Conservation (phyloP, 2,329 filamentous ascomycete genomes). For the Fusarium haematococcum region DNA sequence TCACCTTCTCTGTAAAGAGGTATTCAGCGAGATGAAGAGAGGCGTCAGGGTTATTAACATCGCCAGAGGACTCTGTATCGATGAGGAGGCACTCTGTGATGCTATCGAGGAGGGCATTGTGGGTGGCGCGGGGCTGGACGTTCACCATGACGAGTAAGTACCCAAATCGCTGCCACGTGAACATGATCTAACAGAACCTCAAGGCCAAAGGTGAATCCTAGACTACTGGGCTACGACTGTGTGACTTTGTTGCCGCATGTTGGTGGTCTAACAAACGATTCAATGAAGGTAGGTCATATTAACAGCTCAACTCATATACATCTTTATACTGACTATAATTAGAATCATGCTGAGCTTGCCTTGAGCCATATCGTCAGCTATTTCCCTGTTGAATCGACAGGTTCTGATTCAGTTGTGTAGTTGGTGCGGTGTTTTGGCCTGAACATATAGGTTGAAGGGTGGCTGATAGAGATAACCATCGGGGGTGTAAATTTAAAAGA, state of each 20-base stretch:
- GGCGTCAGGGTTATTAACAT: neutral
- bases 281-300: neutral
- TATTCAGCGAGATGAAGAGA: neutral
- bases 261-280: neutral
- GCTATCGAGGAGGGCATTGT: neutral
- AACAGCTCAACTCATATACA: neutral
- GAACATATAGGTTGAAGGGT: too few relatives aligned
- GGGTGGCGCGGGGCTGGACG: neutral
- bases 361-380: neutral
- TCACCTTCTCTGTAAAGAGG: neutral
- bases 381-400: neutral
- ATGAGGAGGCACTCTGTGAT: neutral
- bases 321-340: neutral
- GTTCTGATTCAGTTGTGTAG: neutral
- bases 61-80: neutral
- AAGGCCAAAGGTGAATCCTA: neutral
- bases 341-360: neutral
- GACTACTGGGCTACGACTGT: neutral
- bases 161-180: accelerated
- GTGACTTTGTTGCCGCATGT: neutral
- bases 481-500: neutral
- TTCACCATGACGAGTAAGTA: neutral
- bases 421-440: neutral
- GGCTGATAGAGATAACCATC: too few relatives aligned
- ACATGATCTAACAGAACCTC: neutral